Conservation (phyloP, 1,139 yeast genomes). For the Scheffersomyces titani region DNA sequence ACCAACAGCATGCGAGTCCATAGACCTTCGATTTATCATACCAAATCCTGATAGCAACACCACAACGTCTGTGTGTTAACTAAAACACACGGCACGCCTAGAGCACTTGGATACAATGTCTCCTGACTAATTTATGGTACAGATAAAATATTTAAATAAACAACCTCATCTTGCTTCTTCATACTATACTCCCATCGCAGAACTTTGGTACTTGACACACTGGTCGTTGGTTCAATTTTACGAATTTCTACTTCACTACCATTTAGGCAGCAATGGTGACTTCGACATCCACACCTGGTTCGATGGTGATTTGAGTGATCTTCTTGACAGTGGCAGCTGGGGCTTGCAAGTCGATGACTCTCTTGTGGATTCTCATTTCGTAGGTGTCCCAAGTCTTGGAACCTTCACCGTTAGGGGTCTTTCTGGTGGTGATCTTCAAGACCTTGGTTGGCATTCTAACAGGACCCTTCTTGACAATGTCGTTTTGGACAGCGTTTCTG, state of each 20-base stretch:
- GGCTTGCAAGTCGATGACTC: slow-evolving; percentile 97
- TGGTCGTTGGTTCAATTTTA: not conserved
- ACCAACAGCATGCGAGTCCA: slow-evolving; percentile 1
- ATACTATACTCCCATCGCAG: not conserved
- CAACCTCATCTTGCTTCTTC: not conserved
- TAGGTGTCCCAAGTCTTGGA: slow-evolving; percentile 99
- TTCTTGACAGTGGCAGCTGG: slow-evolving; percentile 93
- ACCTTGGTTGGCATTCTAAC: slow-evolving; percentile 99
- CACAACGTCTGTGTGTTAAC: slow-evolving; percentile 56
- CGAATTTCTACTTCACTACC: not conserved
- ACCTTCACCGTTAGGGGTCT: slow-evolving; percentile 99
- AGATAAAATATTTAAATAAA: not conserved
- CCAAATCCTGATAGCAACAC: slow-evolving; percentile 63
- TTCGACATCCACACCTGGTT: slow-evolving; percentile 47
- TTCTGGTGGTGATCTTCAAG: slow-evolving; percentile 98
- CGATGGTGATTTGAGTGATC: slow-evolving; percentile 90
- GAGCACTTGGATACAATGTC: slow-evolving; percentile 48
- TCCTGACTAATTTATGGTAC: slow-evolving; percentile 8
- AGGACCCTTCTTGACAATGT: slow-evolving; percentile 94
- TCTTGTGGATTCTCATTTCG: slow-evolving; percentile 99
- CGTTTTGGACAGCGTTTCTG: slow-evolving; percentile 80
- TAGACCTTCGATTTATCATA: slow-evolving; percentile 19
- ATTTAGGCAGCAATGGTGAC: slow-evolving; percentile 33
- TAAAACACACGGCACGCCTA: slow-evolving; percentile 61
- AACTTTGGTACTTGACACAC: not conserved